Conservation (phyloP, 345 rosid species). For the Cardamine resedifolia region DNA sequence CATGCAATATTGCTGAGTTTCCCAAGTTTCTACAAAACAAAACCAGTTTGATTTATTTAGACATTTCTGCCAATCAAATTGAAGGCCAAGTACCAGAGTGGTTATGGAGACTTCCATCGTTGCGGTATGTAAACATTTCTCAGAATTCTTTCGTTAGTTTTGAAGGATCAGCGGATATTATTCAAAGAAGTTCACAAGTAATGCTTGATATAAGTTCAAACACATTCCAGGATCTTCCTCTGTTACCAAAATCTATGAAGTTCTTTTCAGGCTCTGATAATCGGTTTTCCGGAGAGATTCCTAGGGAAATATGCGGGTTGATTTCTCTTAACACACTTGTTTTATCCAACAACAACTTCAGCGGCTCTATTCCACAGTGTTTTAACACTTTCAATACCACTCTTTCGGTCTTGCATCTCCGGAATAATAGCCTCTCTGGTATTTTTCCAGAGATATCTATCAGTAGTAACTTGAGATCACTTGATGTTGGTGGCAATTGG, state of each 20-base stretch:
- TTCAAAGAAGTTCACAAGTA: background rate
- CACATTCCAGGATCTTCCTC: constrained; percentile 1
- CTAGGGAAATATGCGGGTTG: background rate
- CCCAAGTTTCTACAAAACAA: constrained; percentile 29
- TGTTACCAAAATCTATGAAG: background rate
- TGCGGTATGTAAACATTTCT: constrained; percentile 11
- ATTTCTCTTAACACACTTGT: constrained; percentile 11
- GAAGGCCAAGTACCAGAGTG: constrained; percentile 18
- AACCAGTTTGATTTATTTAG: background rate
- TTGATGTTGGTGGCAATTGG: constrained; percentile 22
- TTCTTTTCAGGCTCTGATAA: background rate
- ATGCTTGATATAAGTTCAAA: constrained; percentile 28
- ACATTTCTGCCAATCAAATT: constrained; percentile 33
- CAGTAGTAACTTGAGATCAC: background rate
- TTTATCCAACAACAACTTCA: constrained; percentile 38
- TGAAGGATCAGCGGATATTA: constrained; percentile 13
- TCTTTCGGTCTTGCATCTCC: constrained; percentile 10
- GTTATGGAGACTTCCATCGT: constrained; percentile 5
- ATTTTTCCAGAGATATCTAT: constrained; percentile 4
- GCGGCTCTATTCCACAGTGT: constrained; percentile 33
- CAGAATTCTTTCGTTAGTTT: constrained; percentile 6
- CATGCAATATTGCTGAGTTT: constrained; percentile 21
- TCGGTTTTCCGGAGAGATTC: constrained; percentile 20
- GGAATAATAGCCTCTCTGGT: constrained; percentile 32
- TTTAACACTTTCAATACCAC: background rate